phyloP scores from a whole-genome alignment of 164 flowering plant genomes.

The Aristolochia fimbriata region DNA sequence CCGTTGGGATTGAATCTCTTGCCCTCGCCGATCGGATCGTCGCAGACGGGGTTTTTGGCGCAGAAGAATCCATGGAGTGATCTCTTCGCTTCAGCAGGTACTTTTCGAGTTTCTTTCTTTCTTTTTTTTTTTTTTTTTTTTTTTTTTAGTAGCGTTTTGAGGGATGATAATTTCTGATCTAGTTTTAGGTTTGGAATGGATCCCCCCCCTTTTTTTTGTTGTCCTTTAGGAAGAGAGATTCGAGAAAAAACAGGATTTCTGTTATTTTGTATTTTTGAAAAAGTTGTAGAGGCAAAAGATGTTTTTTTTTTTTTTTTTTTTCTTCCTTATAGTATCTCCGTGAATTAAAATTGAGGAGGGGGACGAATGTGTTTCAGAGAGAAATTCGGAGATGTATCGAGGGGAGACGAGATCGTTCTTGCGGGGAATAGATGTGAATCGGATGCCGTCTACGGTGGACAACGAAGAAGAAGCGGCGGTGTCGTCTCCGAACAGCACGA shows the following conservation, averaged over 20 bases:
- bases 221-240: not conserved
- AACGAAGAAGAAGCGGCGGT: slow-evolving; percentile 9
- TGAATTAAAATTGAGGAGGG: too few relatives aligned
- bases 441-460: slow-evolving; percentile 8
- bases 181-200: not conserved
- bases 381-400: slow-evolving; percentile 4
- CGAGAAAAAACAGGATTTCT: not conserved
- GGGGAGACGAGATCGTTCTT: slow-evolving; percentile 9
- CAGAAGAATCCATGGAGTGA: slow-evolving; percentile 3
- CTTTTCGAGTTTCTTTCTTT: not conserved
- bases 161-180: too few relatives aligned
- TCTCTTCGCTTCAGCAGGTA: slow-evolving; percentile 2
- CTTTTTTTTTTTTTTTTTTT: not conserved
- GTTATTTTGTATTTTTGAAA: too few relatives aligned
- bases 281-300: not conserved
- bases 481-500: slow-evolving; percentile 56
- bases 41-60: not conserved
- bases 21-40: slow-evolving; percentile 4
- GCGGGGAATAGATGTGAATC: slow-evolving; percentile 17
- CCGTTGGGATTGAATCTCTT: slow-evolving; percentile 7
- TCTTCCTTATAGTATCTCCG: too few relatives aligned
- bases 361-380: slow-evolving; percentile 1
- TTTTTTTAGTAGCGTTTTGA: too few relatives aligned
- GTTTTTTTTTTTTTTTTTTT: not conserved
- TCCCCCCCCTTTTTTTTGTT: not conserved